Conservation (phyloP, 1,139 yeast species). For the Geotrichum restrictum region DNA sequence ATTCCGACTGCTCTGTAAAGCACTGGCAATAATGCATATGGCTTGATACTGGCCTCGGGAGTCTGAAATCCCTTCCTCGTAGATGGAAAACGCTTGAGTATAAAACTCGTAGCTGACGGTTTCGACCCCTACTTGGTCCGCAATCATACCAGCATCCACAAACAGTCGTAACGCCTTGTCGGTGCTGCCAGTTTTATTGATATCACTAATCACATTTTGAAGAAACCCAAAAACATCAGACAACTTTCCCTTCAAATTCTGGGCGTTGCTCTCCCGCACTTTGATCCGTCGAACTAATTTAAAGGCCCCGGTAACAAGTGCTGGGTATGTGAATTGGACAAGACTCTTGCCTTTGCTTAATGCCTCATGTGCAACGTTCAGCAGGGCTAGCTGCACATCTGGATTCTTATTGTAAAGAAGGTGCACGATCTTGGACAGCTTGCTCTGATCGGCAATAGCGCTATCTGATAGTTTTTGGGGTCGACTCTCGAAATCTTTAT, state of each 20-base stretch:
- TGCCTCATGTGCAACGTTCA: constrained; percentile 53
- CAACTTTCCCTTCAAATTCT: constrained; percentile 40
- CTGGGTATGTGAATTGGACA: constrained; percentile 66
- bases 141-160: constrained; percentile 50
- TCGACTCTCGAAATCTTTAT: background rate
- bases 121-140: constrained; percentile 65
- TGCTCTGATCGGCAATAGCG: constrained; percentile 55
- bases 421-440: constrained; percentile 66
- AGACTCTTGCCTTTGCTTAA: constrained; percentile 50
- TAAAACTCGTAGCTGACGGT: constrained; percentile 84
- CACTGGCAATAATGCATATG: constrained; percentile 55
- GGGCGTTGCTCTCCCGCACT: constrained; percentile 31
- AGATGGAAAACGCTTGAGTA: constrained; percentile 80
- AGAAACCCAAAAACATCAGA: constrained; percentile 64
- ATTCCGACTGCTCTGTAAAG: constrained; percentile 56
- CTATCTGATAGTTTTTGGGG: constrained; percentile 29
- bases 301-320: constrained; percentile 60
- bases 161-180: constrained; percentile 50
- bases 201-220: constrained; percentile 66
- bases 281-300: constrained; percentile 52
- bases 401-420: constrained; percentile 52
- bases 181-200: constrained; percentile 53
- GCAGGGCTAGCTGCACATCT: constrained; percentile 51
- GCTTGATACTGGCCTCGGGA: constrained; percentile 58
- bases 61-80: constrained; percentile 74